Evolutionary conservation across 1,284 basidiomycete species (phyloP), one percentile per base, ranked within the genome.

Genomic region (Puccinia coronata): DNA sequence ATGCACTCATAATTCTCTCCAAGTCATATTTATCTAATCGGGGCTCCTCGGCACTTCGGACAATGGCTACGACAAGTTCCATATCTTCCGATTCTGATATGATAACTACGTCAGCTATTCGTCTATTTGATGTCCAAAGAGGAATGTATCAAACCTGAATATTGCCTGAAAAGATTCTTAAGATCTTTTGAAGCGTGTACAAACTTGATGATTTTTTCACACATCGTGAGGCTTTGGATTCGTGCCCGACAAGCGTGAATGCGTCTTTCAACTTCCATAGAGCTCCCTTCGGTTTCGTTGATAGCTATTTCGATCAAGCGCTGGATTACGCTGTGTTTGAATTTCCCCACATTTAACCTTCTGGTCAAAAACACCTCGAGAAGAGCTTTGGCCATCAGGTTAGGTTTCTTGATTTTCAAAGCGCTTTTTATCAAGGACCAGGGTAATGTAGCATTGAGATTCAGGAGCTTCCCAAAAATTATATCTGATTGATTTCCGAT

Each of bases 11-110:
- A 51, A 84, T 55, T 25, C 83, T 83, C 31, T 84, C 83, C n/a
- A 84, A 81, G 41, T 84, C 83, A 59, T 80, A 83, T 47, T 77
- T 76, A n/a, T 83, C 83, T 9, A 84, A 76, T 9, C 83, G 82
- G 23, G 84, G 84, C 76, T 83, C 83, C 75, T 84, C 83, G 41
- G 83, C 83, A 18, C 84, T 83, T 4, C 84, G 83, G 20, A 84
- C 80, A 76, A 84, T 84, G 43, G 82, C 82, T 23, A 84, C 82
- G 11, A 84, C 84, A 39, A 84, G 83, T 49, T 84, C 83, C 69
- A 84, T 74, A 41, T 83, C 70, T 71, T 82, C 82, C 47, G 82
- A 83, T 53, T 82, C 83, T 84, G 55, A 36, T 25, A 25, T 36
- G 47, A 55, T 57, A 11, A 69, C 31, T 41, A 39, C 53, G 39